Base-by-base conservation (phyloP, 148 eudicot species). In the Fagopyrum esculentum region DNA sequence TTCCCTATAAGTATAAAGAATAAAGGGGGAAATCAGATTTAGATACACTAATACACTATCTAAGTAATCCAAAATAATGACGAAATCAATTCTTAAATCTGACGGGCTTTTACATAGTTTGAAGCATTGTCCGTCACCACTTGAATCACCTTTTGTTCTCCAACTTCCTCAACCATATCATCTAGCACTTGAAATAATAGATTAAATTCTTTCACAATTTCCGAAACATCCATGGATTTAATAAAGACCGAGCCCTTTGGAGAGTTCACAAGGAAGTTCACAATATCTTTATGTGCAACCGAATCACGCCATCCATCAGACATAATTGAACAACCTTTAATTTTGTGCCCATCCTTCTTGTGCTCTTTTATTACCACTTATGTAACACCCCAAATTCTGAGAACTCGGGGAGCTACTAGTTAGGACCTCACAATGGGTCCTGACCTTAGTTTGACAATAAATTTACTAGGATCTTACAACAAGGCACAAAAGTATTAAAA, bases 161-260 rank as follows among this genome's bases (percentile, higher is more conserved):
- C 68, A 51, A 78, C 54, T 61, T 78, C 51, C 13, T 61, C 80
- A 7, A 78, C 68, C 10, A 73, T 48, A 19, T 73, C 51, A 63
- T 78, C 77, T 49, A 78, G 73, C 35, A 73, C 1, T 15, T 71
- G n/a, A 45, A 43, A 77, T 13, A 57, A 45, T n/a, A 77, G n/a
- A 9, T 55, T 29, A 2, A 44, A 51, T 73, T 71, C 75, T 54
- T 77, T 48, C 63, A 73, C 50, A 78, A 73, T n/a, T 29, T 60
- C 56, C 2, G 72, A 73, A 50, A 73, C 73, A 73, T 78, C 73
- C 59, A 78, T 61, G n/a, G 76, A 78, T 64, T 76, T 29, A 3
- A 76, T 9, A 17, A 73, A 73, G 3, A 78, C 11, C 0, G 72
- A 73, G 1, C 80, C 80, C 26, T 44, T 73, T 50, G 6, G 63